Percentiles rank a stretch among this genome's conserved stretches.
These are phyloP conservation scores for Groenewaldozyma auringiensis DNA, from an alignment of 1,139 yeast genomes.

Conservation along the genomic window DNA sequence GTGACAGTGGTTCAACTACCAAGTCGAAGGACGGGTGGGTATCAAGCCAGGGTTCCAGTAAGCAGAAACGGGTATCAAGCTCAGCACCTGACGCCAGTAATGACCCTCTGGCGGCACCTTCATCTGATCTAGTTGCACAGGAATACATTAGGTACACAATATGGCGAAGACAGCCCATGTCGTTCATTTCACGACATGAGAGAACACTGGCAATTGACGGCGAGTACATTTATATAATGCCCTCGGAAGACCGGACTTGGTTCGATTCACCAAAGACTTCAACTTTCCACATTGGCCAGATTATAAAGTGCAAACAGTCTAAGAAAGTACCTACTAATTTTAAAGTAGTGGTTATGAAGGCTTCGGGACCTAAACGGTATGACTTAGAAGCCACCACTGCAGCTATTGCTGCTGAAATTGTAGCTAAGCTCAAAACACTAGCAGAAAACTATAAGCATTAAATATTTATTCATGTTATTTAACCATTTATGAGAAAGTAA, in stretches of 20 bases:
- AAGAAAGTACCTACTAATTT: slow-evolving; percentile 71
- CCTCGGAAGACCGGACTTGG: slow-evolving; percentile 63
- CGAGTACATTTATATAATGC: slow-evolving; percentile 82
- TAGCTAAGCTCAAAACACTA: slow-evolving; percentile 43
- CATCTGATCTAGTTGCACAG: slow-evolving; percentile 16
- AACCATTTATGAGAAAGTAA: too few species aligned
- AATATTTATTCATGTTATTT: background rate
- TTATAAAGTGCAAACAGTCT: slow-evolving; percentile 68
- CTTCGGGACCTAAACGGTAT: slow-evolving; percentile 63
- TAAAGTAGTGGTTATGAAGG: slow-evolving; percentile 71
- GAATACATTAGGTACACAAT: slow-evolving; percentile 58
- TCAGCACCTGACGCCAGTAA: slow-evolving; percentile 5
- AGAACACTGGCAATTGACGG: slow-evolving; percentile 86
- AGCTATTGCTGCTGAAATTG: slow-evolving; percentile 65
- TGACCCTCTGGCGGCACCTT: slow-evolving; percentile 8
- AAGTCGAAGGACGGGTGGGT: slow-evolving; percentile 7
- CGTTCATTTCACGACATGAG: slow-evolving; percentile 74
- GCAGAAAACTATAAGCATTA: slow-evolving; percentile 17
- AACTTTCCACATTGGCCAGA: slow-evolving; percentile 78
- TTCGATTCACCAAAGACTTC: slow-evolving; percentile 75
- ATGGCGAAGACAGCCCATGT: slow-evolving; percentile 81
- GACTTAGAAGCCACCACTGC: slow-evolving; percentile 71
- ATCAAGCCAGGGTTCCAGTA: slow-evolving; percentile 5
- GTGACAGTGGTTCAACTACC: slow-evolving; percentile 14
- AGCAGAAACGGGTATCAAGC: slow-evolving; percentile 3